Evolutionary conservation across 306 rosid genomes (phyloP).

Genomic region (Vigna unguiculata): DNA sequence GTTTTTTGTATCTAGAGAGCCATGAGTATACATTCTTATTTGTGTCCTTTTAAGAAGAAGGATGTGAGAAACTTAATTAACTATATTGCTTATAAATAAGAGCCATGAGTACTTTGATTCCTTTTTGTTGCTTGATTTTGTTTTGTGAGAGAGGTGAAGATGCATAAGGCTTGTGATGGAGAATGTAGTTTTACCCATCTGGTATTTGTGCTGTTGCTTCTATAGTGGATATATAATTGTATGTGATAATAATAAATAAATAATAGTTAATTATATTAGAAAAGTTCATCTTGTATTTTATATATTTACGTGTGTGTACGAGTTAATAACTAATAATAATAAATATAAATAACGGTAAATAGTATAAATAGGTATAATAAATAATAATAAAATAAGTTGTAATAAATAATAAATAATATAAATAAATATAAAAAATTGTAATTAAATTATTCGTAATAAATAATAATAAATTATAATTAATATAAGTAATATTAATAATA

Average conservation of each 20-base stretch:
- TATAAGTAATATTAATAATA: too few relatives aligned
- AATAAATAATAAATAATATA: too few relatives aligned
- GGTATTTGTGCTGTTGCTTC: not conserved
- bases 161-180: not conserved
- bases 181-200: too few relatives aligned
- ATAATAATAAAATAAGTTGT: too few relatives aligned
- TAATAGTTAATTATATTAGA: not conserved
- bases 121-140: not conserved
- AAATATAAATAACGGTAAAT: too few relatives aligned
- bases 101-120: too few relatives aligned
- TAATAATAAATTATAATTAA: too few relatives aligned
- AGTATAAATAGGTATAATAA: too few relatives aligned
- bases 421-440: too few relatives aligned
- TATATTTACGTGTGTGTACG: not conserved
- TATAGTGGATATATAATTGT: not conserved
- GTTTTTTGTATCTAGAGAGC: slow-evolving; percentile 1
- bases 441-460: too few relatives aligned
- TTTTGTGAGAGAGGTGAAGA: not conserved
- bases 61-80: not conserved
- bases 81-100: not conserved
- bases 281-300: not conserved
- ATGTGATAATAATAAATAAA: not conserved
- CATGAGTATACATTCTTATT: not conserved
- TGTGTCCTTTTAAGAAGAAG: not conserved
- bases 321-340: not conserved